Conservation (phyloP, 148 eudicot genomes). For the Fagopyrum tataricum region DNA sequence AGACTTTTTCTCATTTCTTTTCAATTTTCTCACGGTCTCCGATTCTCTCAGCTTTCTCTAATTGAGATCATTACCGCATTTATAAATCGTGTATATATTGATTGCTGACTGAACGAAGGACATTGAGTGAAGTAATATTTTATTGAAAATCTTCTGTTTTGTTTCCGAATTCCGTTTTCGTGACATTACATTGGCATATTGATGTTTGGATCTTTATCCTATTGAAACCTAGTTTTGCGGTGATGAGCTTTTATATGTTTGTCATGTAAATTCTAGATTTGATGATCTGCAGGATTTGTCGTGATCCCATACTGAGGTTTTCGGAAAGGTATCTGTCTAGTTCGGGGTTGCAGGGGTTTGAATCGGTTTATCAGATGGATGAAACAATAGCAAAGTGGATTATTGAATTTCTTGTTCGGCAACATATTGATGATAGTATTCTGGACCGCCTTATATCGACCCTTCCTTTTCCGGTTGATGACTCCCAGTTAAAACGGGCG, state of each 20-base stretch:
- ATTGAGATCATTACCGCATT: no score
- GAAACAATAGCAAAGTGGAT: conserved; percentile 43
- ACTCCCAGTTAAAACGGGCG: conserved; percentile 27
- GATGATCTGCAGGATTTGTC: neutral
- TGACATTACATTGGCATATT: neutral
- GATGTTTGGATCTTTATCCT: neutral
- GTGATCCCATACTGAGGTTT: neutral
- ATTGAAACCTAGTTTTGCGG: neutral
- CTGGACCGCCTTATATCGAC: conserved; percentile 23
- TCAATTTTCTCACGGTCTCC: no score
- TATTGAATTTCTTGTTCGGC: conserved; percentile 47
- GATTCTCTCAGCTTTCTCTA: no score
- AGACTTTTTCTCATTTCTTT: no score
- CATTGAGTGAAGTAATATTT: no score
- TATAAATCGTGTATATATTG: no score
- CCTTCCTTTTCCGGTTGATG: conserved; percentile 33
- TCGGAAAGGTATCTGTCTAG: neutral
- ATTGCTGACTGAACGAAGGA: no score
- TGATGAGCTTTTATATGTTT: neutral
- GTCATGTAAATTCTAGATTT: neutral
- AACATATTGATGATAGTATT: conserved; percentile 28
- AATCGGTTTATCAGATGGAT: conserved; percentile 27
- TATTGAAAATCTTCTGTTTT: no score
- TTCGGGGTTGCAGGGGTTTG: neutral
- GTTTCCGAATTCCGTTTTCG: neutral